A percentile compares a stretch with the other conserved stretches of the same genome.
Conservation (phyloP, 176 grass and related monocot genomes). For the Juncus effusus region DNA sequence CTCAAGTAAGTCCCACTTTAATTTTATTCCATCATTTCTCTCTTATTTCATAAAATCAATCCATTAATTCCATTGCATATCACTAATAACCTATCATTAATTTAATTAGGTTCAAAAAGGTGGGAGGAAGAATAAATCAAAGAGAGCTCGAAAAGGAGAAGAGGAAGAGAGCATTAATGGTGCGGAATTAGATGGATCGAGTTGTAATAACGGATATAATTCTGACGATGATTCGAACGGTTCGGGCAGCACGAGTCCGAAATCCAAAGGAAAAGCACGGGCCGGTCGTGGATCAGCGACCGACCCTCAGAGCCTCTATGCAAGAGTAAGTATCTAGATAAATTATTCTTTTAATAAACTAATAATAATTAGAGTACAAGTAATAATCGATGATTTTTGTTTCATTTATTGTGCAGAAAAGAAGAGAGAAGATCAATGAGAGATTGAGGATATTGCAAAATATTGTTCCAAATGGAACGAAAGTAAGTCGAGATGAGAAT, state of each 20-base stretch:
- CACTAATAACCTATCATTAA: not conserved
- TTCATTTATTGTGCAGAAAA: conserved; percentile 51
- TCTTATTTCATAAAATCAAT: not conserved
- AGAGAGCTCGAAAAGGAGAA: conserved; percentile 18
- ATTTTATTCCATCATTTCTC: not conserved
- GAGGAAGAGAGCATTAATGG: conserved; percentile 26
- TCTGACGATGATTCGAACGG: conserved; percentile 54
- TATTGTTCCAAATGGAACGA: conserved; percentile 85
- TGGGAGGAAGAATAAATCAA: conserved; percentile 31
- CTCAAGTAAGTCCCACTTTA: conserved; percentile 7
- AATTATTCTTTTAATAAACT: too few relatives aligned
- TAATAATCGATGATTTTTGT: not conserved
- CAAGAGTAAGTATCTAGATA: conserved; percentile 42
- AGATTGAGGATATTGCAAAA: conserved; percentile 68
- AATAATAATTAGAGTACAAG: not conserved
- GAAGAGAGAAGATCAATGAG: conserved; percentile 82
- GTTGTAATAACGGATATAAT: conserved; percentile 33
- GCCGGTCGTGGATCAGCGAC: not conserved
- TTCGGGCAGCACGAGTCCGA: conserved; percentile 12
- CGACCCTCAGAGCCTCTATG: conserved; percentile 70
- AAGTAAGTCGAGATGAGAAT: conserved; percentile 49
- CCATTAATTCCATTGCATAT: too few relatives aligned
- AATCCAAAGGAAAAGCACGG: conserved; percentile 43
- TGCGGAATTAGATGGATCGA: conserved; percentile 21
- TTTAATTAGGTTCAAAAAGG: conserved; percentile 38